Evolutionary conservation across 768 basidiomycete species (phyloP).

Genomic region (Suillus occidentalis): DNA sequence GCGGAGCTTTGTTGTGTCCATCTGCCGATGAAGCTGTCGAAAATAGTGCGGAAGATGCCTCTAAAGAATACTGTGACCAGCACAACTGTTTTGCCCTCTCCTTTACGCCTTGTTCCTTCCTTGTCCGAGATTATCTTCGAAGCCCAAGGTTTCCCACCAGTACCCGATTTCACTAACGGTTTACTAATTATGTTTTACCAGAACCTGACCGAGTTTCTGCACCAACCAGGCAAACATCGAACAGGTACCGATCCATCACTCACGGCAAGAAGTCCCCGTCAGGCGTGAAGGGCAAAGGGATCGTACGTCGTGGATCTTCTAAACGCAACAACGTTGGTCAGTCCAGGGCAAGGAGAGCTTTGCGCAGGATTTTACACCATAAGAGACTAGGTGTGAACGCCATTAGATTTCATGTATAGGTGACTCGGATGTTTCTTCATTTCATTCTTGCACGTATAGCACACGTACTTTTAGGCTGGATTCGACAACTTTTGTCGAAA

Average conservation of each 20-base stretch:
- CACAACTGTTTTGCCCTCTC: conserved; percentile 11
- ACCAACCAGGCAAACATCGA: conserved; percentile 5
- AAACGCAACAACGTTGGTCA: conserved; percentile 25
- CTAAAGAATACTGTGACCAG: neutral
- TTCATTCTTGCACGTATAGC: neutral
- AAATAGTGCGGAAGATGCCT: neutral
- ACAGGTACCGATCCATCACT: conserved; percentile 16
- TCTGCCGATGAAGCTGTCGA: conserved; percentile 26
- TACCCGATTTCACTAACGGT: neutral
- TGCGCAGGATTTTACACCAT: conserved; percentile 10
- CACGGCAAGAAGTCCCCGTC: conserved; percentile 16
- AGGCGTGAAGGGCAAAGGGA: conserved; percentile 18
- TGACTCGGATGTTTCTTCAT: neutral
- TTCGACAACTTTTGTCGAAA: too few relatives aligned
- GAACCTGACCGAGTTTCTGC: neutral
- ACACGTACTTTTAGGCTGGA: too few relatives aligned
- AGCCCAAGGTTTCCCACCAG: neutral
- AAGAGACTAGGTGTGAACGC: neutral
- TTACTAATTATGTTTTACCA: neutral
- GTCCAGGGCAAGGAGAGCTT: conserved; percentile 12
- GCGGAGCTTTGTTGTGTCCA: conserved; percentile 21
- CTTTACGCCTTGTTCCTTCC: conserved; percentile 8
- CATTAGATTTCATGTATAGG: neutral
- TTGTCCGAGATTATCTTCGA: neutral
- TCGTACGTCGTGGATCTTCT: conserved; percentile 27